These are phyloP conservation scores for Aspergillus novoparasiticus DNA, from an alignment of 2,329 filamentous ascomycete species.

Conservation along the genomic window DNA sequence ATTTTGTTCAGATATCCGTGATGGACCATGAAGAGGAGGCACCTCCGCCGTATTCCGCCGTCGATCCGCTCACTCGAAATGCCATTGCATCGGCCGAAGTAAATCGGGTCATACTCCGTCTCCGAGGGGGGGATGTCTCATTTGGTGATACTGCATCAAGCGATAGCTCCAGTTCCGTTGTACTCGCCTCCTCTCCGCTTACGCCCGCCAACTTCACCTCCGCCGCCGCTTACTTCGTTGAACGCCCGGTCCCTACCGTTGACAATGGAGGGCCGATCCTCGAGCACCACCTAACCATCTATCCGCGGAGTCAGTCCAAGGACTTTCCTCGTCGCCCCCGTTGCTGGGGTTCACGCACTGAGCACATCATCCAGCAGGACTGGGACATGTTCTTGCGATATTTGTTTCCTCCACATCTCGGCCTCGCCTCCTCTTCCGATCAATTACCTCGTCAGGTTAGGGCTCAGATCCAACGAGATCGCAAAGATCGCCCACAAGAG, in stretches of 20 bases:
- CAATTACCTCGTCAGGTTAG: conserved; percentile 41
- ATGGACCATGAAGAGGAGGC: conserved; percentile 44
- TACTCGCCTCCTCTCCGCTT: conserved; percentile 15
- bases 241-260: conserved; percentile 32
- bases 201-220: conserved; percentile 38
- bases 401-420: conserved; percentile 44
- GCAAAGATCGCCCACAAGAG: conserved; percentile 46
- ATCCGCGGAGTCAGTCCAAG: conserved; percentile 43
- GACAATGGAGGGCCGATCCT: conserved; percentile 30
- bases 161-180: conserved; percentile 21
- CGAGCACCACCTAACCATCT: conserved; percentile 44
- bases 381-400: conserved; percentile 48
- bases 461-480: conserved; percentile 44
- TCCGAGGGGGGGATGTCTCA: conserved; percentile 24
- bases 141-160: conserved; percentile 16
- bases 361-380: conserved; percentile 44
- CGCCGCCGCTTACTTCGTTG: conserved; percentile 42
- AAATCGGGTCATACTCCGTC: conserved; percentile 17
- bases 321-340: conserved; percentile 46
- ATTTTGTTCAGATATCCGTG: conserved; percentile 12
- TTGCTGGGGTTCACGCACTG: conserved; percentile 39
- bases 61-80: conserved; percentile 38
- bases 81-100: conserved; percentile 17
- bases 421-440: conserved; percentile 38
- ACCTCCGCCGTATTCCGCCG: conserved; percentile 45